Evolutionary conservation across 164 flowering plant genomes (phyloP).

Genomic region (Dillenia turbinata): DNA sequence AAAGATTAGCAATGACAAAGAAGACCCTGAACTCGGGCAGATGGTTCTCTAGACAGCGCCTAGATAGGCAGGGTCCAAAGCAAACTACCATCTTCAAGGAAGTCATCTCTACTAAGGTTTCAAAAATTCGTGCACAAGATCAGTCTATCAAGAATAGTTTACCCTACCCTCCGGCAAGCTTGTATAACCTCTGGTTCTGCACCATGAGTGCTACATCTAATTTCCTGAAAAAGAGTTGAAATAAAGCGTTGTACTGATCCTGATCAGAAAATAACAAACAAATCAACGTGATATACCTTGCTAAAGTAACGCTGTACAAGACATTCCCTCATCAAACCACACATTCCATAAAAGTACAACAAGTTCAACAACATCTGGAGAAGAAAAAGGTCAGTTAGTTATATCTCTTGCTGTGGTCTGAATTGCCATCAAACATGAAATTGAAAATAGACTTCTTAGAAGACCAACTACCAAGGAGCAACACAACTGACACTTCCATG

Average conservation of each 20-base stretch:
- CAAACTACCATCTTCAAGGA: too few relatives aligned
- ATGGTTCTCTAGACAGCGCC: too few relatives aligned
- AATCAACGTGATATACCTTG: conserved; percentile 37
- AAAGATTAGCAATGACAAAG: too few relatives aligned
- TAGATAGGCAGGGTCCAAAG: too few relatives aligned
- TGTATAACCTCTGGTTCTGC: conserved; percentile 26
- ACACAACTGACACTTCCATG: too few relatives aligned
- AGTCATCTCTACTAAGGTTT: too few relatives aligned
- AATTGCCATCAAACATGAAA: too few relatives aligned
- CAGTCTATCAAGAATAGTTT: too few relatives aligned
- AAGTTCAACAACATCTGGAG: conserved; percentile 54
- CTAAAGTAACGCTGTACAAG: conserved; percentile 72
- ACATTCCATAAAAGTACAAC: conserved; percentile 76
- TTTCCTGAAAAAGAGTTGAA: conserved; percentile 20
- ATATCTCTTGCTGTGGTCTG: background rate
- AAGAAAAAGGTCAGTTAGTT: background rate
- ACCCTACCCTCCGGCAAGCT: conserved; percentile 32
- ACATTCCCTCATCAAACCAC: conserved; percentile 51
- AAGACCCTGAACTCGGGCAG: too few relatives aligned
- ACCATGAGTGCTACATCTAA: conserved; percentile 21
- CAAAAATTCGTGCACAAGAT: too few relatives aligned
- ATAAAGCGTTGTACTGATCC: background rate
- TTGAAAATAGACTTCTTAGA: too few relatives aligned
- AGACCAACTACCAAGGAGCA: too few relatives aligned
- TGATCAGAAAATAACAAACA: conserved; percentile 1